Evolutionary conservation across 2,329 filamentous ascomycete species (phyloP).

Genomic region (Blumeriella jaapii): DNA sequence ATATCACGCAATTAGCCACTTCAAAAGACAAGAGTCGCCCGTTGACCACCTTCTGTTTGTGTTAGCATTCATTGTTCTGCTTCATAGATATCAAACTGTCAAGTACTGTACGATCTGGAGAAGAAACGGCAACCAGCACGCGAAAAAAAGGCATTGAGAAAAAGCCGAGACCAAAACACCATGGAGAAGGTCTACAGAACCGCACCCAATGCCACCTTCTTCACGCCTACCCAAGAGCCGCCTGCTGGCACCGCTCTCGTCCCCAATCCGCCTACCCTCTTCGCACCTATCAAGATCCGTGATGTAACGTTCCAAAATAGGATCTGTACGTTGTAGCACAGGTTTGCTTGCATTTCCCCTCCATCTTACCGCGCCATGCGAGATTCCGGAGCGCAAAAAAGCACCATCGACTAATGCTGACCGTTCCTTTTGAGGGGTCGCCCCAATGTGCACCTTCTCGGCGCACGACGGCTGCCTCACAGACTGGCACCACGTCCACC

Average conservation of each 20-base stretch:
- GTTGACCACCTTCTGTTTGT: no score
- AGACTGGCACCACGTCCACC: slow-evolving; percentile 26
- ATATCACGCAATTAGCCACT: no score
- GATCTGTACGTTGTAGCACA: slow-evolving; percentile 24
- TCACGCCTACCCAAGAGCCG: slow-evolving; percentile 24
- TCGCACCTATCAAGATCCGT: slow-evolving; percentile 34
- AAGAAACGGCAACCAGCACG: no score
- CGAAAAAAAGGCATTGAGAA: no score
- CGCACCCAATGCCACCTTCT: slow-evolving; percentile 22
- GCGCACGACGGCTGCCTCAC: slow-evolving; percentile 24
- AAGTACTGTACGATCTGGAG: no score
- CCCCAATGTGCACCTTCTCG: slow-evolving; percentile 36
- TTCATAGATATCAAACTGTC: no score
- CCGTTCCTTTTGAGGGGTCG: slow-evolving; percentile 27
- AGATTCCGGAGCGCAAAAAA: no score
- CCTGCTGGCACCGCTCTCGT: slow-evolving; percentile 24
- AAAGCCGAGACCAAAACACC: no score
- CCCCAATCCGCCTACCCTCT: slow-evolving; percentile 28
- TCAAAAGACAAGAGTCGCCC: no score
- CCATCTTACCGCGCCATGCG: slow-evolving; percentile 1
- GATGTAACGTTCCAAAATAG: slow-evolving; percentile 35
- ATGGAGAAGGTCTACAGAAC: slow-evolving; percentile 7
- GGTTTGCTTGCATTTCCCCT: not conserved
- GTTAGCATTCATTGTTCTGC: no score
- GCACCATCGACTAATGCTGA: slow-evolving; percentile 2